A percentile compares a stretch with the other conserved stretches of the same genome.
Conservation (phyloP, 2,329 filamentous ascomycete species). For the Cryphonectria japonica region DNA sequence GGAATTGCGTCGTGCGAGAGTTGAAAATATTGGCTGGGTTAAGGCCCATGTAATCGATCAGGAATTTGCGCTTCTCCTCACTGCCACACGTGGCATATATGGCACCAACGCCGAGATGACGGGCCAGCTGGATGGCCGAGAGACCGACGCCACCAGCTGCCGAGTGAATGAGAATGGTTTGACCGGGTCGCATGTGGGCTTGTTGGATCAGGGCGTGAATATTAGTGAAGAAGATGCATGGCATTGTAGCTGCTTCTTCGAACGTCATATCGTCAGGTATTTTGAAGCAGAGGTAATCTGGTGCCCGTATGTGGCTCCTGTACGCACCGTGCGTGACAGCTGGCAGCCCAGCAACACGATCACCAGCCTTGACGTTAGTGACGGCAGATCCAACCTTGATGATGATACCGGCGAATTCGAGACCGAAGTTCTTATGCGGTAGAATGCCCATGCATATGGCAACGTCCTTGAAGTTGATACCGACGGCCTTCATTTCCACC, state of each 20-base stretch:
- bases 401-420: conserved; percentile 11
- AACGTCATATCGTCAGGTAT: not conserved
- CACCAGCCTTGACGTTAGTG: conserved; percentile 32
- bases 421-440: conserved; percentile 17
- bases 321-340: conserved; percentile 5
- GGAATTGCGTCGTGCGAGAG: conserved; percentile 36
- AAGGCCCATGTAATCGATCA: not conserved
- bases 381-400: conserved; percentile 14
- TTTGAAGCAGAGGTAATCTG: conserved; percentile 7
- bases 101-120: conserved; percentile 26
- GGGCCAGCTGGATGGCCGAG: conserved; percentile 9
- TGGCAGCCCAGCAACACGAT: conserved; percentile 32
- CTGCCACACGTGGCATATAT: conserved; percentile 14
- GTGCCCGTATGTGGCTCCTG: conserved; percentile 33
- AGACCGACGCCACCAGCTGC: conserved; percentile 16
- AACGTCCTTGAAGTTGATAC: conserved; percentile 18
- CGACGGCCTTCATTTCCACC: conserved; percentile 7
- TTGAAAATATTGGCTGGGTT: conserved; percentile 37
- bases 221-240: conserved; percentile 13
- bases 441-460: conserved; percentile 12
- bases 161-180: conserved; percentile 16
- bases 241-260: conserved; percentile 11
- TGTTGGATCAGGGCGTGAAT: conserved; percentile 19
- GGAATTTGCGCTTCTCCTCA: conserved; percentile 12
- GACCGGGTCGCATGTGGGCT: conserved; percentile 25